Percentiles rank a stretch among this genome's conserved stretches.
These are phyloP conservation scores for Aureobasidium musti DNA, from an alignment of 2,329 filamentous ascomycete species.

Conservation along the genomic window DNA sequence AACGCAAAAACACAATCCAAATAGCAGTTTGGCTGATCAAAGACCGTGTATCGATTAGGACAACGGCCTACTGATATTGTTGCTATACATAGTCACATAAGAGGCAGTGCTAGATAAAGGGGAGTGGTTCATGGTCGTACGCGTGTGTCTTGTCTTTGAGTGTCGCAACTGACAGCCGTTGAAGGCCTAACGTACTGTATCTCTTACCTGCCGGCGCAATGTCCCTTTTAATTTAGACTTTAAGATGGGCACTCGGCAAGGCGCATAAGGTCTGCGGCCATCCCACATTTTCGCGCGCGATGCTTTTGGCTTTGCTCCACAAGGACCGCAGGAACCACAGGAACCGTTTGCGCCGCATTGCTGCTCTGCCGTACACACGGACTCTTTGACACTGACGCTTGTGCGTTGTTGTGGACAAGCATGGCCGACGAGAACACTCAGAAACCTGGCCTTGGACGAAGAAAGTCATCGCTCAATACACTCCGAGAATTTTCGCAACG, in stretches of 20 bases:
- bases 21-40: neutral
- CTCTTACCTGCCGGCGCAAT: slow-evolving; percentile 17
- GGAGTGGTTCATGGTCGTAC: neutral
- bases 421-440: slow-evolving; percentile 19
- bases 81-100: slow-evolving; percentile 11
- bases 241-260: slow-evolving; percentile 16
- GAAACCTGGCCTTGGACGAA: slow-evolving; percentile 3
- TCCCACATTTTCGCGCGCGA: slow-evolving; percentile 17
- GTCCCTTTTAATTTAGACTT: slow-evolving; percentile 26
- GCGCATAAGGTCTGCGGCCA: slow-evolving; percentile 22
- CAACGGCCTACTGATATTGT: slow-evolving; percentile 13
- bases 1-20: slow-evolving; percentile 1
- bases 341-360: slow-evolving; percentile 17
- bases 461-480: slow-evolving; percentile 16
- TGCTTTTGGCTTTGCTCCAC: slow-evolving; percentile 24
- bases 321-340: slow-evolving; percentile 21
- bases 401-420: neutral
- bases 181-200: slow-evolving; percentile 26
- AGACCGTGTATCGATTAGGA: neutral
- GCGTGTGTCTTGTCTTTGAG: slow-evolving; percentile 2
- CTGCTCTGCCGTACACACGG: slow-evolving; percentile 15
- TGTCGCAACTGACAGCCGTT: neutral
- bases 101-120: neutral
- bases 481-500: slow-evolving; percentile 10
- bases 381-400: slow-evolving; percentile 15